These are phyloP conservation scores for Xylaria bambusicola DNA, from an alignment of 495 filamentous ascomycete species.

Conservation along the genomic window DNA sequence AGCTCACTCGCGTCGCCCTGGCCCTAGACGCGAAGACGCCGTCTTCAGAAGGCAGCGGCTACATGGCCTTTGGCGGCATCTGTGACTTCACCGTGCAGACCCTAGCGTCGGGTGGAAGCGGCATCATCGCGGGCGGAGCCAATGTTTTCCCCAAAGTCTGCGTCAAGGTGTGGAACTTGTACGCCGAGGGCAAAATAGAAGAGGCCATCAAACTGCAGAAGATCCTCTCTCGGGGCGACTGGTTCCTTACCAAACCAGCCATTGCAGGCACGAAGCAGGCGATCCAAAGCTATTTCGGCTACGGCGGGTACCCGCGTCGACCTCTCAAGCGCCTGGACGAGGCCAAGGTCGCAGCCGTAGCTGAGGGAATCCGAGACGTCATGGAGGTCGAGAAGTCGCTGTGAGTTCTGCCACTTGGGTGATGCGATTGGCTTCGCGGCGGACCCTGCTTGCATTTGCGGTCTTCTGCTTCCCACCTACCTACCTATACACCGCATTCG, in stretches of 20 bases:
- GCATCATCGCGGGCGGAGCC: conserved; percentile 84
- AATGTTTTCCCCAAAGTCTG: conserved; percentile 85
- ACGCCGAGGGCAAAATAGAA: conserved; percentile 67
- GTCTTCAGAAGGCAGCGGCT: conserved; percentile 62
- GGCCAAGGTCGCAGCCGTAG: conserved; percentile 62
- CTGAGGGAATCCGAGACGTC: conserved; percentile 71
- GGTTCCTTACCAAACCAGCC: conserved; percentile 82
- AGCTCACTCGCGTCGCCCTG: conserved; percentile 79
- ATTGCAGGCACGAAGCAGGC: conserved; percentile 86
- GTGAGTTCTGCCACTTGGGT: conserved; percentile 21
- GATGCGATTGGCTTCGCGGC: conserved; percentile 3
- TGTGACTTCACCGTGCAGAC: conserved; percentile 88
- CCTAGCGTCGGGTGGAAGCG: conserved; percentile 73
- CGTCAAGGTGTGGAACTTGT: conserved; percentile 80
- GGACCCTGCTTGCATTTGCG: neutral
- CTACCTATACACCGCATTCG: too few species aligned
- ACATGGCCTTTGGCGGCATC: conserved; percentile 87
- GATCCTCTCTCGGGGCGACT: conserved; percentile 72
- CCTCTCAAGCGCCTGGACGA: conserved; percentile 70
- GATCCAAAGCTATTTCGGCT: conserved; percentile 81
- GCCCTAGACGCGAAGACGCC: conserved; percentile 75
- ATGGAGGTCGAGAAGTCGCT: conserved; percentile 56
- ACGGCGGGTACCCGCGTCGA: conserved; percentile 75
- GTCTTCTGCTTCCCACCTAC: neutral
- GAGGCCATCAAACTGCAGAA: conserved; percentile 76